phyloP scores from a whole-genome alignment of 2,329 filamentous ascomycete species.

The Fonsecaea nubica region DNA sequence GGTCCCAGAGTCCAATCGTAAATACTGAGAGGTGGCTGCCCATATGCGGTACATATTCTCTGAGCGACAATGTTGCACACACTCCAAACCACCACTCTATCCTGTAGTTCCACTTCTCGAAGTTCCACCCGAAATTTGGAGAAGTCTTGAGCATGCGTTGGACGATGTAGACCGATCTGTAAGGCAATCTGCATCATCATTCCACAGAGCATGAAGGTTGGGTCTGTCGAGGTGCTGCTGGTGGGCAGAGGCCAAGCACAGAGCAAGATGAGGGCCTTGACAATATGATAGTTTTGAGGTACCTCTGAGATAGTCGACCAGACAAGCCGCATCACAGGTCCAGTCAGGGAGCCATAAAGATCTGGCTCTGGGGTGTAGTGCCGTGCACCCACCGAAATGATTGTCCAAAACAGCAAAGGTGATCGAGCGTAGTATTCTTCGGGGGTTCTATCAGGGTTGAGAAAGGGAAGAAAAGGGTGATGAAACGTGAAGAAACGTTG shows the following conservation, averaged over 20 bases:
- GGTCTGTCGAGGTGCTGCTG: conserved; percentile 68
- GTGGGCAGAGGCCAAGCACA: conserved; percentile 71
- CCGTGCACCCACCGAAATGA: conserved; percentile 67
- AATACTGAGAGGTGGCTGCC: conserved; percentile 67
- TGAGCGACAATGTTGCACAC: conserved; percentile 72
- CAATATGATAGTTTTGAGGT: conserved; percentile 68
- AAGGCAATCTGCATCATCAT: conserved; percentile 73
- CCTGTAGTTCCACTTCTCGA: conserved; percentile 67
- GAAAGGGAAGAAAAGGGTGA: conserved; percentile 69
- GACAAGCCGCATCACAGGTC: conserved; percentile 63
- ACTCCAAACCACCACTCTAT: conserved; percentile 71
- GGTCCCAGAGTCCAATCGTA: conserved; percentile 65
- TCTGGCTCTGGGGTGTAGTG: conserved; percentile 62
- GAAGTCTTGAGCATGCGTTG: conserved; percentile 66
- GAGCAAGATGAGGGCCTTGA: conserved; percentile 67
- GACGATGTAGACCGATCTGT: conserved; percentile 69
- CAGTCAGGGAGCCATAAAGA: conserved; percentile 60
- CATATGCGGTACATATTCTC: conserved; percentile 71
- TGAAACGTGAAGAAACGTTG: conserved; percentile 68
- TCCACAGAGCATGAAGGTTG: conserved; percentile 70
- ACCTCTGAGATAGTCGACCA: conserved; percentile 68
- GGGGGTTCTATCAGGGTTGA: conserved; percentile 61
- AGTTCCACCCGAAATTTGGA: conserved; percentile 60
- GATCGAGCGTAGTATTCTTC: conserved; percentile 65
- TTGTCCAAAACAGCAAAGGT: conserved; percentile 72